Conservation (phyloP, 2,329 filamentous ascomycete genomes). For the Triangularia setosa region DNA sequence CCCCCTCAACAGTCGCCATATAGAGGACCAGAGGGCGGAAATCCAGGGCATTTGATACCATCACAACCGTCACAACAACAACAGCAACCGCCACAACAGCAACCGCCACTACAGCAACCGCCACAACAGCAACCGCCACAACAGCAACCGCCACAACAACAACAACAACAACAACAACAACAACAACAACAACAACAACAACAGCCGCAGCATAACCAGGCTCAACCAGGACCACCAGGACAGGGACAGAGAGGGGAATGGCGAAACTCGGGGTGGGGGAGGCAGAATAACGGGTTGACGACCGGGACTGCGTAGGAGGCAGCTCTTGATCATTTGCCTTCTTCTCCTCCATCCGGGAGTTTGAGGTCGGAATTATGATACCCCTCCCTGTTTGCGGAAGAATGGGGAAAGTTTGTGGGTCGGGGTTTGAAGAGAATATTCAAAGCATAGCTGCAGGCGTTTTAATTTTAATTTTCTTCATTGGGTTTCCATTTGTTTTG, state of each 20-base stretch:
- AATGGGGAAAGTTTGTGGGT: conserved; percentile 1
- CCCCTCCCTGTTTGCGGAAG: neutral
- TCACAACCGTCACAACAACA: conserved; percentile 31
- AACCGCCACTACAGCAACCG: too few species aligned
- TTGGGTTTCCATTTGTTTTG: neutral
- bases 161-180: too few species aligned
- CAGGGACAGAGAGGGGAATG: conserved; percentile 41
- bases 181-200: conserved; percentile 28
- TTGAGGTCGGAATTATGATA: neutral
- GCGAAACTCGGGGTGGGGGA: conserved; percentile 54
- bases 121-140: too few species aligned
- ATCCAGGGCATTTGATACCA: neutral
- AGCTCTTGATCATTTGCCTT: neutral
- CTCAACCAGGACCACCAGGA: neutral
- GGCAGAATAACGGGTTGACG: conserved; percentile 48
- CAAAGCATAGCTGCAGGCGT: conserved; percentile 9
- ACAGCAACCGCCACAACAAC: too few species aligned
- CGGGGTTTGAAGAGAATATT: neutral
- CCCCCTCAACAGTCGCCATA: conserved; percentile 41
- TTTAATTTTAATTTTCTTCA: conserved; percentile 9
- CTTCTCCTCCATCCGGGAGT: neutral
- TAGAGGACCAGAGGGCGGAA: conserved; percentile 1
- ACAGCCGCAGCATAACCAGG: conserved; percentile 37
- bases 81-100: too few species aligned
- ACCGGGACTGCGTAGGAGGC: conserved; percentile 38